A percentile compares a stretch with the other conserved stretches of the same genome.
phyloP scores from a whole-genome alignment of 345 rosid species.

The Salix purpurea region DNA sequence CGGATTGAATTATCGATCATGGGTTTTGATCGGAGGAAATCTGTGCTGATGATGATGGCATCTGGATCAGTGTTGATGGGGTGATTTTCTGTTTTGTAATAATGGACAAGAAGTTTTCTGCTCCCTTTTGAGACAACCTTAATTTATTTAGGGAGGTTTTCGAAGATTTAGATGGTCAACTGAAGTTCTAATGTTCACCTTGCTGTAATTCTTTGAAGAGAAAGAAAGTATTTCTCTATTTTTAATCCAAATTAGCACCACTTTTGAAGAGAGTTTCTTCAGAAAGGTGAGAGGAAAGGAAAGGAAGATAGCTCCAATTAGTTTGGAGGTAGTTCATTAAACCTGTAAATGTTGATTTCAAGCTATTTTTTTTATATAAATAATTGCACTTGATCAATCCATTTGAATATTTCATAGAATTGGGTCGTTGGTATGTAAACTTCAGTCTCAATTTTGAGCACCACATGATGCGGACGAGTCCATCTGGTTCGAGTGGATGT shows the following conservation, averaged over 20 bases:
- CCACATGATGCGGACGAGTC: no score
- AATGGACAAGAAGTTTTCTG: not conserved
- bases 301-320: not conserved
- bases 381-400: not conserved
- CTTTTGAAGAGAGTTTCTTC: not conserved
- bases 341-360: not conserved
- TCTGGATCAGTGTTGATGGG: not conserved
- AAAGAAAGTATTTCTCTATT: not conserved
- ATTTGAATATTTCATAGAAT: not conserved
- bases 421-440: not conserved
- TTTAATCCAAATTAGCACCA: not conserved
- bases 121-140: not conserved
- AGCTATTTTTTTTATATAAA: not conserved
- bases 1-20: constrained; percentile 31
- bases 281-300: not conserved
- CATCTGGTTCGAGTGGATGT: no score
- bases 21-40: not conserved
- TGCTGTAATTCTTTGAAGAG: not conserved
- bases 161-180: not conserved
- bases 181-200: not conserved
- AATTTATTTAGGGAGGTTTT: not conserved
- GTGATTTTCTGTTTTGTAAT: not conserved
- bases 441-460: no score
- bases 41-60: not conserved
- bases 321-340: not conserved